Base-by-base conservation (phyloP, 495 filamentous ascomycete genomes). In the Penicillium atrosanguineum region DNA sequence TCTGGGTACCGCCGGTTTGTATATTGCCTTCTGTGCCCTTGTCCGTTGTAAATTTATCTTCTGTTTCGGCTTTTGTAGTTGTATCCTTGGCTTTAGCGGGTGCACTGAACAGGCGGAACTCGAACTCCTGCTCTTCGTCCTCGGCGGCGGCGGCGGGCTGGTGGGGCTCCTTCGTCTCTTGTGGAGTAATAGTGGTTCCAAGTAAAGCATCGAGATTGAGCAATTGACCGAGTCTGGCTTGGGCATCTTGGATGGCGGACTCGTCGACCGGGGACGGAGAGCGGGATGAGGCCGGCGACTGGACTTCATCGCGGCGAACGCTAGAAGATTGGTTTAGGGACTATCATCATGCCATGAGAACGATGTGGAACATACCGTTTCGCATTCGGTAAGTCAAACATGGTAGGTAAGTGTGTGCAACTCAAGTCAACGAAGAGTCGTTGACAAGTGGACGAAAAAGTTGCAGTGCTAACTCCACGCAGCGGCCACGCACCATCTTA, bases 121-220 rank as follows among this genome's bases (percentile, higher is more conserved):
- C 73, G 56, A 76, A 78, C 51, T 76, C 75, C 56, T 78, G 70
- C 50, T 77, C 75, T 29, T 73, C 72, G 2, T 71, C 73, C 21
- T 76, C 72, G 1, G 63, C 50, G 19, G 43, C 38, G 9, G 20
- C 47, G 0, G 45, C 41, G 1, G 48, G 45, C 8, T 42, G 50
- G 14, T 18, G 8, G 19, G 25, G 20, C 34, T 52, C 47, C 21
- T 52, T 44, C 11, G 51, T 29, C 16, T 21, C 28, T 31, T 60
- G 21, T 19, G 20, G 16, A 14, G 19, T 8, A 25, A 36, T 28
- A 9, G 56, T 20, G 15, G 54, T 1, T 2, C 54, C 52, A 23
- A 66, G 42, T 19, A 70, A 37, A 1, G 55, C 46, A 48, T 75
- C 69, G 26, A 75, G 59, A 42, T 76, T 64, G n/a, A 78, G 62